Base-by-base conservation (phyloP, 1,284 basidiomycete species). In the Xanthoconium separans region DNA sequence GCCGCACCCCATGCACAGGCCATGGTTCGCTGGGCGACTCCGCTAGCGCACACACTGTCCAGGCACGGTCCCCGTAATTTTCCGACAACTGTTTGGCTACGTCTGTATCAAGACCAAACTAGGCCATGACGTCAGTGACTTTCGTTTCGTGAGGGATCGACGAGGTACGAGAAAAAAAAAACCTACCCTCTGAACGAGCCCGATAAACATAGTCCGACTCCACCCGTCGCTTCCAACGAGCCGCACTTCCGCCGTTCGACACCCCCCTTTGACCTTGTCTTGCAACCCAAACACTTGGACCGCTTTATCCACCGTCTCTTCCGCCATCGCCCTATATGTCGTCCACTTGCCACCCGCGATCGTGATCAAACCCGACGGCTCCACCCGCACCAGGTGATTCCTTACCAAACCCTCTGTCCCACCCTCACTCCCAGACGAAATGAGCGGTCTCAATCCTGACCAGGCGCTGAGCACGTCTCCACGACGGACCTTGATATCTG, bases 331-430 rank as follows among this genome's bases (percentile, higher is more conserved):
- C 51, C 93, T 78, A 73, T 98, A 99, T 30, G 96, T 98, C 50
- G 96, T 99, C 96, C 96, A 99, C 74, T 98, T 99, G 6, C 96
- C 96, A 44, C 96, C 96, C 8, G 94, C 94, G 64, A 98, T 96
- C 18, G 95, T 98, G 56, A 99, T 73, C 61, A 99, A 76, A 20
- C 95, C 95, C 58, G 84, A 86, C 31, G 83, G 79, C 50, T 37
- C 50, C 40, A 95, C 84, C 71, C 95, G 84, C 65, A 98, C 92
- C 83, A 99, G 87, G 76, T 98, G 96, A 73, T 91, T 98, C 65
- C 96, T 78, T 39, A 99, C 96, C 52, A 98, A 77, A 3, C 88
- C 90, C 74, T 96, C 86, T 31, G 95, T 98, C 69, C 85, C 89
- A 50, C 76, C 74, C 31, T 87, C 53, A 20, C 34, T 45, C n/a